Evolutionary conservation across 257 asterid genomes (phyloP).

Genomic region (Solanum bulbocastanum): DNA sequence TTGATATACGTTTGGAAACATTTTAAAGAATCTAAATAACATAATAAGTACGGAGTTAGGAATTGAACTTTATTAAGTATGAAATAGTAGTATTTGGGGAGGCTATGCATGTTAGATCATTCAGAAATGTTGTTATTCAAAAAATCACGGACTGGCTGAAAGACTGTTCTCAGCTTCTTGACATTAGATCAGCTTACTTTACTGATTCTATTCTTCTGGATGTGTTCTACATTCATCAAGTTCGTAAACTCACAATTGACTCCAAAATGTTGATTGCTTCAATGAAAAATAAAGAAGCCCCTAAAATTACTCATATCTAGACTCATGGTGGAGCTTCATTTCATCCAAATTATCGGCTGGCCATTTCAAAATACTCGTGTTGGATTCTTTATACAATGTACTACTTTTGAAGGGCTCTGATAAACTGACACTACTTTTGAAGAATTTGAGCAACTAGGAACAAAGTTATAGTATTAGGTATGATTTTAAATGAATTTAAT

Average conservation of each 20-base stretch:
- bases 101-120: not conserved
- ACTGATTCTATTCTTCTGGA: no score
- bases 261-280: no score
- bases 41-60: not conserved
- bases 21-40: not conserved
- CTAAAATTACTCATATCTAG: no score
- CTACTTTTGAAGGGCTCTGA: not conserved
- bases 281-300: no score
- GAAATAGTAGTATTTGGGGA: rapidly evolving
- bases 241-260: no score
- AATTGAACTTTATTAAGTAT: not conserved
- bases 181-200: no score
- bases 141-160: no score
- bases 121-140: not conserved
- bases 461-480: no score
- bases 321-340: no score
- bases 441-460: not conserved
- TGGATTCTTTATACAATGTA: not conserved
- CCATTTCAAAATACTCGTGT: not conserved
- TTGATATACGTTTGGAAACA: not conserved
- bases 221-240: no score
- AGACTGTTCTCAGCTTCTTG: no score
- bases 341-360: no score
- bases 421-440: not conserved
- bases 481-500: not conserved